A percentile compares a stretch with the other conserved stretches of the same genome.
phyloP scores from a whole-genome alignment of 495 filamentous ascomycete species.

The Ramalina peruviana region DNA sequence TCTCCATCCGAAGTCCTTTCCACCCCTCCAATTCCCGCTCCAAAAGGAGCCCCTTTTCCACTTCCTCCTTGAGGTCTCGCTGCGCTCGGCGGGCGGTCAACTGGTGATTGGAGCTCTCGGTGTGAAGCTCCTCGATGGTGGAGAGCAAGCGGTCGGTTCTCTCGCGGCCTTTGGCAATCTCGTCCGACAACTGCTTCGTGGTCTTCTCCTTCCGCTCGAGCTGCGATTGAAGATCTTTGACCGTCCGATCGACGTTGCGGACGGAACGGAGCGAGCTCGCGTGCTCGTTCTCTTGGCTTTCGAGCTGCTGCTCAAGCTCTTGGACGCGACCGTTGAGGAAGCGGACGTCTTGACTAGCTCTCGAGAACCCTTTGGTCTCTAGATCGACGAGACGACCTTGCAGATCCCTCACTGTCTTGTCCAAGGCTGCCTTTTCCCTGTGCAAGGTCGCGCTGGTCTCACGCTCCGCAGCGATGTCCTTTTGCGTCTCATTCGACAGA shows the following conservation, averaged over 20 bases:
- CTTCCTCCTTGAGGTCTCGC: slow-evolving; percentile 79
- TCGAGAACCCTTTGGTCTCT: slow-evolving; percentile 94
- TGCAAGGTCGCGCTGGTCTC: slow-evolving; percentile 72
- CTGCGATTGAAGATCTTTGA: slow-evolving; percentile 85
- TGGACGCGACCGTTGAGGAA: slow-evolving; percentile 92
- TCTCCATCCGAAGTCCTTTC: slow-evolving; percentile 61
- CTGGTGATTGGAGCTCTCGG: slow-evolving; percentile 66
- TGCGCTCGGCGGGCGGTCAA: slow-evolving; percentile 71
- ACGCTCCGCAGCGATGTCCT: slow-evolving; percentile 82
- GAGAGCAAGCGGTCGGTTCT: slow-evolving; percentile 77
- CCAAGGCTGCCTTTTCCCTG: slow-evolving; percentile 81
- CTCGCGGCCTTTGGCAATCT: slow-evolving; percentile 69
- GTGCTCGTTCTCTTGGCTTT: slow-evolving; percentile 65
- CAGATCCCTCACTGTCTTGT: slow-evolving; percentile 83
- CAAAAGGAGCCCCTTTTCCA: slow-evolving; percentile 64
- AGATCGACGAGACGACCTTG: slow-evolving; percentile 83
- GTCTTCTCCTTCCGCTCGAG: slow-evolving; percentile 86
- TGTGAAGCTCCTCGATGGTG: slow-evolving; percentile 87
- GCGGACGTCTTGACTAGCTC: slow-evolving; percentile 82
- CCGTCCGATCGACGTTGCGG: slow-evolving; percentile 87
- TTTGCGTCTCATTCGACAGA: slow-evolving; percentile 76
- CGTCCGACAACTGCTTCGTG: slow-evolving; percentile 62
- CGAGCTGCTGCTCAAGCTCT: slow-evolving; percentile 91
- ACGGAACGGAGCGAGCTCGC: slow-evolving; percentile 69
- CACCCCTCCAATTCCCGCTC: slow-evolving; percentile 82